These are phyloP conservation scores for Saccharomycopsis capsularis DNA, from an alignment of 805 yeast genomes.

Conservation along the genomic window DNA sequence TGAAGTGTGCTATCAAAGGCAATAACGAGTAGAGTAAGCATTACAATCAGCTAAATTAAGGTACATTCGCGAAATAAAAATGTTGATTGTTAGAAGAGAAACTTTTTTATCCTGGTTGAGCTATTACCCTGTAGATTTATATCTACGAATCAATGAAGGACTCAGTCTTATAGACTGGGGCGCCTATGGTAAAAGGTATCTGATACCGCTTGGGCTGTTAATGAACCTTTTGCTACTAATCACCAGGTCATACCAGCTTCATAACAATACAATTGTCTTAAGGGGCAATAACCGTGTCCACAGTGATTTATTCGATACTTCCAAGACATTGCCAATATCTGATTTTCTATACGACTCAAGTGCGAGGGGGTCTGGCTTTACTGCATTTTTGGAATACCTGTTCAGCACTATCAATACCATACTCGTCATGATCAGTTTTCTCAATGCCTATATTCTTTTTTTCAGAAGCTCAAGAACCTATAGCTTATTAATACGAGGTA, in stretches of 20 bases:
- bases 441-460: slow-evolving; percentile 2
- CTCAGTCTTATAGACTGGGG: slow-evolving; percentile 15
- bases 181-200: slow-evolving; percentile 2
- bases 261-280: not conserved
- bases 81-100: slow-evolving; percentile 3
- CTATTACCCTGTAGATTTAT: slow-evolving; percentile 14
- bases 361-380: not conserved
- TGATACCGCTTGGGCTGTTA: not conserved
- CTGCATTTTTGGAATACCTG: not conserved
- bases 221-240: slow-evolving; percentile 1
- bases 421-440: not conserved
- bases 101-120: not conserved
- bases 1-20: too few relatives aligned
- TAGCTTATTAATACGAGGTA: slow-evolving; percentile 5
- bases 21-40: too few relatives aligned
- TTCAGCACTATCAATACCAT: not conserved
- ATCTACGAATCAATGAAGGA: slow-evolving; percentile 9
- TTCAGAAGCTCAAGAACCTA: slow-evolving; percentile 2
- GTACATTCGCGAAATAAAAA: too few relatives aligned
- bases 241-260: not conserved
- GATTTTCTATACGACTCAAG: not conserved
- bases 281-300: not conserved
- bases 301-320: slow-evolving; percentile 15
- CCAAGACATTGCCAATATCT: not conserved
- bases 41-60: too few relatives aligned